A percentile compares a stretch with the other conserved stretches of the same genome.
phyloP scores from a whole-genome alignment of 2,329 filamentous ascomycete genomes.

The Reticulascus tulasneorum region DNA sequence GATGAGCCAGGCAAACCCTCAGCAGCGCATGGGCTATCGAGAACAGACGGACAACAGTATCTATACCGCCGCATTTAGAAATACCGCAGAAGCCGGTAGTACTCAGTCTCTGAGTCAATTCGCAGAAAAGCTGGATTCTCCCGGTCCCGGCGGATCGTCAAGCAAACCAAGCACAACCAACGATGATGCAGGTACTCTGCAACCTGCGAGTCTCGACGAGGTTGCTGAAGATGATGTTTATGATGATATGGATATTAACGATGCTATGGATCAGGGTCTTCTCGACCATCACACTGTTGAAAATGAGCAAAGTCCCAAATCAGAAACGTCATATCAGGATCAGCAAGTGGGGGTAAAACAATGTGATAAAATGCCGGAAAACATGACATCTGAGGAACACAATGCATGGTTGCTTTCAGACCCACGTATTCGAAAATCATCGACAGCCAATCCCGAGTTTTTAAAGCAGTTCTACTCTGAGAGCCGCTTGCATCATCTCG shows the following conservation, averaged over 20 bases:
- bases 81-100: slow-evolving; percentile 17
- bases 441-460: slow-evolving; percentile 89
- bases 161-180: slow-evolving; percentile 15
- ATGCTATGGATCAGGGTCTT: slow-evolving; percentile 9
- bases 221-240: slow-evolving; percentile 8
- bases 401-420: slow-evolving; percentile 82
- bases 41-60: slow-evolving; percentile 81
- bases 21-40: slow-evolving; percentile 60
- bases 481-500: slow-evolving; percentile 90
- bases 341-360: background rate
- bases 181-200: slow-evolving; percentile 16
- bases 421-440: slow-evolving; percentile 80
- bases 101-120: slow-evolving; percentile 24
- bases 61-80: slow-evolving; percentile 70
- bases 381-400: slow-evolving; percentile 86
- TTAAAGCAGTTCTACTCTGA: slow-evolving; percentile 93
- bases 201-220: background rate
- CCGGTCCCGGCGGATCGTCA: slow-evolving; percentile 4
- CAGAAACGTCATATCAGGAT: background rate
- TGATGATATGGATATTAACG: slow-evolving; percentile 12
- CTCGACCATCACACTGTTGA: slow-evolving; percentile 1
- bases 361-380: slow-evolving; percentile 40
- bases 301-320: no score
- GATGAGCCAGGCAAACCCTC: slow-evolving; percentile 60
- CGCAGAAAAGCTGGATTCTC: slow-evolving; percentile 23